A percentile compares a stretch with the other conserved stretches of the same genome.
Evolutionary conservation across 1,284 basidiomycete genomes (phyloP).

Genomic region (Neotropicomus parvogracilis): DNA sequence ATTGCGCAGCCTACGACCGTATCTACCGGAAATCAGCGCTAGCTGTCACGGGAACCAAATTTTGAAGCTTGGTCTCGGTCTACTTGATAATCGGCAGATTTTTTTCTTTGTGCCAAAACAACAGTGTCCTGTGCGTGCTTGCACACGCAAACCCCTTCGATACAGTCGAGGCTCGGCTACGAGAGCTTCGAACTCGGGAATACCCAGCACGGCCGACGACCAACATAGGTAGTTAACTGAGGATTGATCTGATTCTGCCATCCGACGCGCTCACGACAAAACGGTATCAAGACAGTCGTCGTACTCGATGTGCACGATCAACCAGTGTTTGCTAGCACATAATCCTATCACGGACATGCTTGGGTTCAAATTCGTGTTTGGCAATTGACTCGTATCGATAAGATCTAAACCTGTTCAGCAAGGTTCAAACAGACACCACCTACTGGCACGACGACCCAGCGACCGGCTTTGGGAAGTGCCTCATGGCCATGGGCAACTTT

Average conservation of each 20-base stretch:
- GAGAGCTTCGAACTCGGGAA: conserved; percentile 18
- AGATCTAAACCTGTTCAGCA: conserved; percentile 13
- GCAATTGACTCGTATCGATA: conserved; percentile 9
- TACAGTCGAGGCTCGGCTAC: neutral
- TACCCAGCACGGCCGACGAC: conserved; percentile 6
- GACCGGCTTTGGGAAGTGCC: conserved; percentile 16
- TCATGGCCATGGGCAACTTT: conserved; percentile 10
- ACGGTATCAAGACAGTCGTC: neutral
- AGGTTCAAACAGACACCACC: conserved; percentile 12
- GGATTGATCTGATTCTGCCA: neutral
- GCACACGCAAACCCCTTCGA: neutral
- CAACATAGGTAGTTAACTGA: neutral
- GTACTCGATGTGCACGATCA: conserved; percentile 11
- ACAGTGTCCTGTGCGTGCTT: neutral
- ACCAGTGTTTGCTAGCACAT: neutral
- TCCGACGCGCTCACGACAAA: conserved; percentile 1
- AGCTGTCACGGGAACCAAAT: no score
- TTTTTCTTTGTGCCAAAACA: neutral
- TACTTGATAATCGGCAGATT: neutral
- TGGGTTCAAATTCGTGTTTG: neutral
- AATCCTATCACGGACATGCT: conserved; percentile 4
- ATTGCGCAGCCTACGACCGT: conserved; percentile 14
- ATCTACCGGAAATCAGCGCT: conserved; percentile 4
- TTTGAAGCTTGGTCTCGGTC: conserved; percentile 10
- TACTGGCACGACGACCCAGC: conserved; percentile 18